Base-by-base conservation (phyloP, 2,329 filamentous ascomycete species). In the Bipolaris bicolor region DNA sequence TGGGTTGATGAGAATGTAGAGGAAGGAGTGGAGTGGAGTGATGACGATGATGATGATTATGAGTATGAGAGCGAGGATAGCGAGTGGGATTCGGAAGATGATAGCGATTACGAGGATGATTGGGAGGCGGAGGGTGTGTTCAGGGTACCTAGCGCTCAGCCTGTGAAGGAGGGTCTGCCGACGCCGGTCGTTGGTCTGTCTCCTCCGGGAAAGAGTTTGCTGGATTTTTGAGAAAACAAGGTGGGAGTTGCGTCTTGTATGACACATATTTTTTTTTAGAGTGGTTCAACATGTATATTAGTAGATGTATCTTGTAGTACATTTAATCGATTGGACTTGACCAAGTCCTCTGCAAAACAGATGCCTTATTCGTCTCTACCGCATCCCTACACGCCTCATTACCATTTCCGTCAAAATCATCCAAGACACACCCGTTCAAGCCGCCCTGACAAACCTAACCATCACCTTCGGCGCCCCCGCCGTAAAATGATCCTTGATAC, bases 401-500 rank as follows among this genome's bases (percentile, higher is more conserved):
- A 31, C n/a, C 16, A 18, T 7, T 37, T 45, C 41, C 10, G 5
- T 16, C 16, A 13, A 13, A 18, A 18, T 9, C 5, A 15, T 1
- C n/a, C 5, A 49, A 10, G 6, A 13, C 44, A 7, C 18, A 13
- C 15, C 3, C 45, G 6, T 9, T 39, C 15, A 29, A 7, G 4
- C 11, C 13, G 44, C 44, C 18, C 26, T 57, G 18, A 66, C 33
- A 55, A 68, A 66, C 10, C 43, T 61, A 2, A 64, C 64, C 50
- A 49, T 43, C 41, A 62, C 57, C 26, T 34, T 60, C 22, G 66
- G 67, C 18, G 67, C 58, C 2, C 64, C 66, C 40, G 68, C 62
- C 11, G 65, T 70, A 22, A 71, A 66, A 33, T 71, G 65, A 36
- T 72, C 66, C 50, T 52, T 65, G 5, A 73, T 54, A 1, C 55